Evolutionary conservation across 2,329 filamentous ascomycete species (phyloP), one percentile per base, ranked within the genome.

Genomic region (Talaromyces rugulosus): DNA sequence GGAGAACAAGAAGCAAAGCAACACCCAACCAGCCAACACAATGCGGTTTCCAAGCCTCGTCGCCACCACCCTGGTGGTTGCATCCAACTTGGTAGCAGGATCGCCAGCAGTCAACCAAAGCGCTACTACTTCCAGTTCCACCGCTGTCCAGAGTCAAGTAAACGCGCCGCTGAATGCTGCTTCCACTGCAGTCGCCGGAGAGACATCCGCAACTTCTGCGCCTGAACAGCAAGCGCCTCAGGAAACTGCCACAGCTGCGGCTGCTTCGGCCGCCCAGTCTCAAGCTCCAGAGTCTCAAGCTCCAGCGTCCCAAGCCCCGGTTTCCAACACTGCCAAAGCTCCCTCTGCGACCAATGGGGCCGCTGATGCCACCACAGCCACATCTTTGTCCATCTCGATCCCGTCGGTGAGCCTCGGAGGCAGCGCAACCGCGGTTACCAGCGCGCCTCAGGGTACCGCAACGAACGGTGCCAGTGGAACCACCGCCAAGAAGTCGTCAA

Each of bases 21-120:
- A 33, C 16, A 53, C 5, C 28, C 16, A 27, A 30, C 50, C 27
- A 31, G 28, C 28, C 16, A 59, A 34, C 52, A 59, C 44, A 62
- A 62, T 62, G 61, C 61, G 61, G 51, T 62, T 62, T 50, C 51
- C 61, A 54, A 59, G 52, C 50, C 54, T 62, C 34, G 61, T 58
- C 31, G 56, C 61, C 12, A 47, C 51, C 33, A 53, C 57, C 3
- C 56, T 59, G 52, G 42, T 62, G 57, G 61, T 53, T 53, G 50
- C 50, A 11, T n/a, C 57, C 56, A 62, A 59, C 34, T 58, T 62
- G 52, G 61, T 53, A 40, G 61, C 59, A 51, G 61, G 56, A 11
- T 62, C 61, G 3, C 61, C 61, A 16, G 61, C 60, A 40, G 59
- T 23, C 14, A 44, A 40, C 52, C 52, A 52, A 27, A 50, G 50